Conservation (phyloP, 495 filamentous ascomycete genomes). For the Hamigera avellanea region DNA sequence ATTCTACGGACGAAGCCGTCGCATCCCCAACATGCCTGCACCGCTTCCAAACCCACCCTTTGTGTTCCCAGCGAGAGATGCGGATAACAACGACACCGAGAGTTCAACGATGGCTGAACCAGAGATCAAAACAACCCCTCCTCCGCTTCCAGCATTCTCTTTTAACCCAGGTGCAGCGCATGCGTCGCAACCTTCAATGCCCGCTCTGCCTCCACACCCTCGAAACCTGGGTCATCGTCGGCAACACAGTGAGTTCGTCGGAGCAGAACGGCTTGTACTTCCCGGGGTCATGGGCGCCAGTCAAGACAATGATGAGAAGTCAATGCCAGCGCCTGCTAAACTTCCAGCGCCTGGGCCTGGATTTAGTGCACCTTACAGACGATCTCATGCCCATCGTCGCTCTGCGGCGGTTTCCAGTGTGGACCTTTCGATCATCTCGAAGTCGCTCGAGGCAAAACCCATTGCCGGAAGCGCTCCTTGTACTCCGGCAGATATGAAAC, state of each 20-base stretch:
- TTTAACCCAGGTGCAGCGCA: slow-evolving; percentile 46
- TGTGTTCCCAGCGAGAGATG: slow-evolving; percentile 49
- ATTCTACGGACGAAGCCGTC: slow-evolving; percentile 13
- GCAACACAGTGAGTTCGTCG: slow-evolving; percentile 69
- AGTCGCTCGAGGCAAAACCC: slow-evolving; percentile 33
- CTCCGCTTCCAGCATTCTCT: slow-evolving; percentile 48
- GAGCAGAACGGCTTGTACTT: slow-evolving; percentile 52
- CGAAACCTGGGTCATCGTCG: slow-evolving; percentile 51
- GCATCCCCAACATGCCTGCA: slow-evolving; percentile 22
- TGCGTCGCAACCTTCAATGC: slow-evolving; percentile 20
- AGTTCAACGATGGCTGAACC: background rate
- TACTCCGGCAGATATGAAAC: slow-evolving; percentile 44
- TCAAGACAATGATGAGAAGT: slow-evolving; percentile 48
- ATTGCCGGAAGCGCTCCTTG: slow-evolving; percentile 54
- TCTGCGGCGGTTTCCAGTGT: slow-evolving; percentile 81
- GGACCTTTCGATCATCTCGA: slow-evolving; percentile 64
- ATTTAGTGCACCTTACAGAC: slow-evolving; percentile 37
- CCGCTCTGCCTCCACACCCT: slow-evolving; percentile 16
- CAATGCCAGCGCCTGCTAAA: slow-evolving; percentile 30
- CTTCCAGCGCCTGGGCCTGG: slow-evolving; percentile 36
- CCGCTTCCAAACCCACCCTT: slow-evolving; percentile 62
- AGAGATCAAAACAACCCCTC: slow-evolving; percentile 9
- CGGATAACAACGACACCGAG: slow-evolving; percentile 8
- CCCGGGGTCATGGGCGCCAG: slow-evolving; percentile 48
- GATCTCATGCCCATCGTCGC: slow-evolving; percentile 73